Evolutionary conservation across 2,329 filamentous ascomycete species (phyloP).

Genomic region (Aspergillus sp.): DNA sequence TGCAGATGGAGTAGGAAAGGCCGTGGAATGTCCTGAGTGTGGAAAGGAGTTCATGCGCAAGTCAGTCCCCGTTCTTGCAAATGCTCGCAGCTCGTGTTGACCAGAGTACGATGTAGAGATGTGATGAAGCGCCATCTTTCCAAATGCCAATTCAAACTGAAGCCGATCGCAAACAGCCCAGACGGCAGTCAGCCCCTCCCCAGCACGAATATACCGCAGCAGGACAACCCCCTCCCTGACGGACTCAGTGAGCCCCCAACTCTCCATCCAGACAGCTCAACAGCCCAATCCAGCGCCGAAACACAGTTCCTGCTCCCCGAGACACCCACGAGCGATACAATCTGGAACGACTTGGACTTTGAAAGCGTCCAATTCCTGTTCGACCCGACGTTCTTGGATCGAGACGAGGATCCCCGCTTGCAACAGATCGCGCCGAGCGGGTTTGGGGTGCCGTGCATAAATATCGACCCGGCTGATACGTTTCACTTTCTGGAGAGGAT

Average conservation of each 20-base stretch:
- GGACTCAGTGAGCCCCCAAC: no score
- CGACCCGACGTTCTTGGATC: background rate
- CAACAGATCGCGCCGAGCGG: background rate
- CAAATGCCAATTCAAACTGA: background rate
- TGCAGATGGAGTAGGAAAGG: background rate
- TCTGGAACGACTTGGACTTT: background rate
- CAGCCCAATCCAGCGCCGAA: background rate
- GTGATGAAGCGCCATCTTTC: background rate
- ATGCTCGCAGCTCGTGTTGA: no score
- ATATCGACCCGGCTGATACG: background rate
- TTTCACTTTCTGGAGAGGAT: background rate
- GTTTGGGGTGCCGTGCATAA: background rate
- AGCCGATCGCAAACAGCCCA: background rate
- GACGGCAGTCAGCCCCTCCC: background rate
- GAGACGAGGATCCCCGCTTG: background rate
- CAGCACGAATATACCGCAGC: background rate
- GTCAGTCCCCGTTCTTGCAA: background rate
- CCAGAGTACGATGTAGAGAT: background rate
- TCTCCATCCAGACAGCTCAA: no score
- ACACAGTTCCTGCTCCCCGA: background rate
- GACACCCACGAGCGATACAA: background rate
- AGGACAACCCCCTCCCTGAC: no score
- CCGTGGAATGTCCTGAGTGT: background rate
- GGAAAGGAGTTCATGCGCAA: background rate
- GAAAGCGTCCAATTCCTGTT: background rate